Base-by-base conservation (phyloP, 768 basidiomycete genomes). In the Pleurotus cornucopiae region DNA sequence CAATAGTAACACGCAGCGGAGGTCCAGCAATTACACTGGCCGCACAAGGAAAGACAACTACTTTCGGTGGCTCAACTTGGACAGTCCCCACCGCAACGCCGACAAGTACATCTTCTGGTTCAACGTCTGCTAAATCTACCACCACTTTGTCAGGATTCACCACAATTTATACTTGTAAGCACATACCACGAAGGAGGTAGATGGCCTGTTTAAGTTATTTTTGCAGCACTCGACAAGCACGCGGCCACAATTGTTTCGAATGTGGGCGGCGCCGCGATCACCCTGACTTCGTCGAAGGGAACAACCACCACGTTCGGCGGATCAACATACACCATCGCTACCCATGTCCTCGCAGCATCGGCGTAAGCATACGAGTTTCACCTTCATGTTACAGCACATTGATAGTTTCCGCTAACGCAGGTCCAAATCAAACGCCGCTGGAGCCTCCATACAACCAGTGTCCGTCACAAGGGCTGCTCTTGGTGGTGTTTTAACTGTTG, bases 11-110 rank as follows among this genome's bases (percentile, higher is more conserved):
- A 4, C 30, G 41, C 21, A 43, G 46, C 23, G 58, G 58, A 18
- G 59, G 38, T 23, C 44, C 43, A 4, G 43, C 54, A 21, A 51
- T 59, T 5, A 59, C 58, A 11, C 55, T 59, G 20, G 58, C 58
- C 14, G 16, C 55, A 2, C 16, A 55, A 21, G 58, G 58, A 44
- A 48, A 13, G 26, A 59, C 58, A 16, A 60, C 59, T 18, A 39
- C 39, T n/a, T 57, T 57, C 30, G 56, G 51, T 6, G 55, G 56
- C 2, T 49, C 55, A 37, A 60, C 56, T 13, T 57, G 46, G 41
- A 54, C 55, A 5, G 44, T 57, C 18, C 41, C 55, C 16, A 47
- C 40, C 43, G 12, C 44, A 26, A 47, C 30, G 18, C n/a, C 14
- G 21, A 55, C 46, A 14, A 48, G 26, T 20, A 34, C 43, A 23